Evolutionary conservation across 306 rosid species (phyloP), one percentile per base, ranked within the genome.

Genomic region (cucumber (Cucumis sativus)): DNA sequence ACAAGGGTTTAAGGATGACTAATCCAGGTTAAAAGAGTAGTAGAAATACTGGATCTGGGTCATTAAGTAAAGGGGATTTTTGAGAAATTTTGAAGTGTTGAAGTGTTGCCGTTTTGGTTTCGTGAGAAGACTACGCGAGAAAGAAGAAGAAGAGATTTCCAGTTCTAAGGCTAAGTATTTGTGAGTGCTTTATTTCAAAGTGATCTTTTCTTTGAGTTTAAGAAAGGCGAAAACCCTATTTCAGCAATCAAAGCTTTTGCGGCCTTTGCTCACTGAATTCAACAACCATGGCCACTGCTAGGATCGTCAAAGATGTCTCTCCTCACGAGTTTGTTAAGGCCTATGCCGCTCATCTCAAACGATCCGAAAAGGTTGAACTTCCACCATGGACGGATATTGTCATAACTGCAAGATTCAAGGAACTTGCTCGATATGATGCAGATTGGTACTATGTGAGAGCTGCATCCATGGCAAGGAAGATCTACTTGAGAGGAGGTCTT

Each of bases 381-480:
- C 97, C 93, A 7, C 91, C 89, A 37, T 91, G 92, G 92, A 83
- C 92, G 0, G 97, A 91, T 21, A 80, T 91, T 9, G 97, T 89
- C 0, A 91, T 89, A 83, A 91, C 97, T 41, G 97, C 86, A 2
- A 82, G 64, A 49, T 89, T 89, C 79, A 91, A 91, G 79, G 93
- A 91, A 33, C 77, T 91, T 49, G 91, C 97, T 45, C 97, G 93
- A 0, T 91, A 87, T 67, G 97, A 91, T 80, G 86, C 96, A 18
- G 93, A 91, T 73, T 91, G 97, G 97, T 91, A 91, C 47, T 91
- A 40, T 21, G 67, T 89, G 21, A 83, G 97, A 81, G 86, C 91
- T 57, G 97, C 97, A 54, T 91, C 97, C 25, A 86, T 91, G 88
- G 97, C 97, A 47, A 85, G 97, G 83, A 91, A 91, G 85, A 83